These are phyloP conservation scores for Monilinia aucupariae DNA, from an alignment of 2,329 filamentous ascomycete genomes.

Conservation along the genomic window DNA sequence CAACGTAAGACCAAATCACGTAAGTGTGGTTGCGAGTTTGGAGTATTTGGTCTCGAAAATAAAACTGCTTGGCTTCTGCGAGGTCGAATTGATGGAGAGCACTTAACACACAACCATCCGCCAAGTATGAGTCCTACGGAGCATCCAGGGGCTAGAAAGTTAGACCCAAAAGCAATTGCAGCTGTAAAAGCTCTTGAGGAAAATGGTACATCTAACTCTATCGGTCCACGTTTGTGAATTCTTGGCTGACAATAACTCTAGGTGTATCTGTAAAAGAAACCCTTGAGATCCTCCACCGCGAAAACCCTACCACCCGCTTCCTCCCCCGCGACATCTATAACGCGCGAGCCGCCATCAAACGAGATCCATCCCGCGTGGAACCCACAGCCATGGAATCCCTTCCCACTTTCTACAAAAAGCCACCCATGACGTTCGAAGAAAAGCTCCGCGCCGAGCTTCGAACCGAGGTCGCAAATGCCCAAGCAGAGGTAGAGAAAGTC, in stretches of 20 bases:
- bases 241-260: slow-evolving; percentile 38
- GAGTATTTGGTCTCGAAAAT: slow-evolving; percentile 65
- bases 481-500: slow-evolving; percentile 54
- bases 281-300: slow-evolving; percentile 58
- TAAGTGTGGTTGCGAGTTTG: slow-evolving; percentile 63
- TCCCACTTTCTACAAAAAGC: slow-evolving; percentile 62
- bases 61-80: slow-evolving; percentile 62
- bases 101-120: slow-evolving; percentile 58
- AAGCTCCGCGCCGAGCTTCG: slow-evolving; percentile 57
- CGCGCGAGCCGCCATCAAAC: slow-evolving; percentile 59
- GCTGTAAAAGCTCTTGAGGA: slow-evolving; percentile 62
- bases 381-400: slow-evolving; percentile 53
- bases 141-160: slow-evolving; percentile 59
- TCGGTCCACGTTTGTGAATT: slow-evolving; percentile 10
- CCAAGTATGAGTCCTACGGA: slow-evolving; percentile 62
- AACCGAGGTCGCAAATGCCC: slow-evolving; percentile 53
- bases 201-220: slow-evolving; percentile 46
- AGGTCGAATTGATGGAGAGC: slow-evolving; percentile 54
- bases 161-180: slow-evolving; percentile 63
- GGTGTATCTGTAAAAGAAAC: slow-evolving; percentile 61
- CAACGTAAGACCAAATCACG: slow-evolving; percentile 62
- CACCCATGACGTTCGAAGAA: slow-evolving; percentile 57
- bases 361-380: slow-evolving; percentile 58
- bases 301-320: slow-evolving; percentile 58
- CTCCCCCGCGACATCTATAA: slow-evolving; percentile 64